Base-by-base conservation (phyloP, 495 filamentous ascomycete species). In the Neurospora sp. region DNA sequence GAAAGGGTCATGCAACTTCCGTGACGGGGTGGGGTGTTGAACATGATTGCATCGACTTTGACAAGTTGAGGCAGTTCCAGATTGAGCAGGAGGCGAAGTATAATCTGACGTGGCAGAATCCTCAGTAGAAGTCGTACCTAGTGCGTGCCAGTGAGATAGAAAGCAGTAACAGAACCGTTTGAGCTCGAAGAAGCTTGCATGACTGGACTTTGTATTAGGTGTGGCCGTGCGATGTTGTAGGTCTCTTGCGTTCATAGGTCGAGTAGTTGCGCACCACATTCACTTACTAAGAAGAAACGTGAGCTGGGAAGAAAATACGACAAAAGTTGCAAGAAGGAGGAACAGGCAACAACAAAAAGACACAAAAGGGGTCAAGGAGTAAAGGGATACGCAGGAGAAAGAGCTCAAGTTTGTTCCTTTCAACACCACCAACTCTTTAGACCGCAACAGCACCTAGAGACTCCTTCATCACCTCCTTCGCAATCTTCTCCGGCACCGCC, bases 41-140 rank as follows among this genome's bases (percentile, higher is more conserved):
- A 12, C 73, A 74, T 71, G 41, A 74, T 16, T 74, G 70, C n/a
- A 74, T 74, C 3, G 23, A 74, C 12, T 74, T 71, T 71, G 69
- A 74, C 1, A 38, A 8, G 38, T 18, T 74, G 69, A 62, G 39
- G 9, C 60, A 71, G 70, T 75, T 75, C 41, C 66, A 60, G 66
- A 76, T 80, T 46, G 74, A 80, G 11, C 70, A 75, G 1, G 73
- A 72, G 66, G 44, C 31, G 20, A 70, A 37, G 37, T 73, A 76
- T 14, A 71, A 76, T n/a, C 11, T 62, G 12, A 62, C 49, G 5
- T 60, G 49, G 49, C 23, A 31, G 23, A 60, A 60, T 27, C 4
- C 20, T 11, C 49, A 1, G 49, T 60, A 60, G 49, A 11, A 49
- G 2, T 42, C 5, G 41, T 7, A 42, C 14, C 14, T 42, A 42